Evolutionary conservation across 306 rosid genomes (phyloP), one percentile per base, ranked within the genome.

Genomic region (Sesbania bispinosa): DNA sequence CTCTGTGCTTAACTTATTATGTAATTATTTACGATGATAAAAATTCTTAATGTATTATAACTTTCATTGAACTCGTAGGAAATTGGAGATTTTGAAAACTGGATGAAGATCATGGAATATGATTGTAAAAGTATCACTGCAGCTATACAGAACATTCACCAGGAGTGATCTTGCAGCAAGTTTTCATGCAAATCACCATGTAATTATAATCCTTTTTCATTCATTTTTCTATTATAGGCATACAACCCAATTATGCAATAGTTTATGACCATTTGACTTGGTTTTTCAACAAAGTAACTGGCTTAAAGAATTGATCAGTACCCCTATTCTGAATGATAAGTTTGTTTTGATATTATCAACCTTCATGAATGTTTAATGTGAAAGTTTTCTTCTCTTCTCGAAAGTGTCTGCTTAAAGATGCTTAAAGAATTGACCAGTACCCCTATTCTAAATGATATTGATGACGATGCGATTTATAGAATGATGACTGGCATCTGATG

Each of bases 11-110:
- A 53, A 47, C 30, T 48, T 46, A 15, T 67, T 30, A 29, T 45
- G 23, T 41, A 14, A 10, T 48, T 23, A 7, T 67, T 36, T 55
- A 1, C 32, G 30, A 16, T 71, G 13, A 47, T 46, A 20, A 47
- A 73, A 59, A 6, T 21, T 36, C 35, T 29, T 46, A 76, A 14
- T 67, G 61, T 15, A 5, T 48, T 7, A 18, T 33, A 9, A n/a
- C 6, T 9, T 76, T 66, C 10, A 46, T n/a, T 53, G 62, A 29
- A 57, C 42, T 58, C 7, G n/a, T n/a, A 88, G 93, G 93, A 88
- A 83, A 83, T 88, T 62, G 93, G 93, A 43, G 93, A 88, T 77
- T 88, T 88, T 41, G 89, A 87, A 81, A 82, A 84, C 77, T 83
- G 87, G 90, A 85, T 83, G 88, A 87, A 80, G 89, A 60, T 74